Evolutionary conservation across 345 rosid genomes (phyloP).

Genomic region (Passiflora organensis): DNA sequence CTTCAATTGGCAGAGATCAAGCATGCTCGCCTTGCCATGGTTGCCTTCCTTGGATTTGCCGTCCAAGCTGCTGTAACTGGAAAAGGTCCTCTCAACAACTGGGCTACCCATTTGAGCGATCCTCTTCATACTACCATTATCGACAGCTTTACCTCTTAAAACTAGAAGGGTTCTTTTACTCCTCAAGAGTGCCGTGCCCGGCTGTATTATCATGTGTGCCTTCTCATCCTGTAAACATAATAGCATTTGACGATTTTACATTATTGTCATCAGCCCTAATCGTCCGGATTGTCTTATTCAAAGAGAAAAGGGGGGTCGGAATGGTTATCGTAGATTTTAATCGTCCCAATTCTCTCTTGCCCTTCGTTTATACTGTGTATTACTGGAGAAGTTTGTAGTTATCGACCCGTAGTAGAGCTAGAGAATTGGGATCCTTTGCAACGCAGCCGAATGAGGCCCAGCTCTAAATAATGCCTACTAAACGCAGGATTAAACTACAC

Average conservation of each 20-base stretch:
- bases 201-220: not conserved
- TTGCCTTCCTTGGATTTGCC: conserved; percentile 78
- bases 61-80: conserved; percentile 92
- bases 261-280: no score
- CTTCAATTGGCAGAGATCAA: conserved; percentile 97
- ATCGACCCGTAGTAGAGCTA: no score
- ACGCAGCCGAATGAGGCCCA: no score
- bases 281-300: no score
- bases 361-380: no score
- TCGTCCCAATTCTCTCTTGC: no score
- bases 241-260: conserved; percentile 9
- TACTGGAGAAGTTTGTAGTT: no score
- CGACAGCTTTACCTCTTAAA: conserved; percentile 60
- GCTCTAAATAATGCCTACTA: no score
- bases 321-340: no score
- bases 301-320: no score
- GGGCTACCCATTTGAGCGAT: conserved; percentile 97
- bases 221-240: conserved; percentile 16
- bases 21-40: conserved; percentile 98
- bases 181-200: not conserved
- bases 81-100: conserved; percentile 95
- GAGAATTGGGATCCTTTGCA: no score
- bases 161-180: not conserved
- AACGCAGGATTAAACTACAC: no score
- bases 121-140: conserved; percentile 98